Evolutionary conservation across 306 rosid species (phyloP).

Genomic region (Vigna unguiculata): DNA sequence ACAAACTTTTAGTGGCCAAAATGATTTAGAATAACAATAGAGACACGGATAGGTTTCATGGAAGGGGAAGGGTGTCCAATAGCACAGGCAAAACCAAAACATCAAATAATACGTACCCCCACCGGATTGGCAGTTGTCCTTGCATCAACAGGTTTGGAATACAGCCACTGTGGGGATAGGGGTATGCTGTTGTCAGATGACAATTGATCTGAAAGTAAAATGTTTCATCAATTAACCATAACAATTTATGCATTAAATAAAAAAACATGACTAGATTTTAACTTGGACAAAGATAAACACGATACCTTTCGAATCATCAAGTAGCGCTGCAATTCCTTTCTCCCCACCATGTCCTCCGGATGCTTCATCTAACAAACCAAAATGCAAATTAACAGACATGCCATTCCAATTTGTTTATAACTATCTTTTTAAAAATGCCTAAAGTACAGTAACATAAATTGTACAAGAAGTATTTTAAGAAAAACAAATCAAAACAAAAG

Average conservation of each 20-base stretch:
- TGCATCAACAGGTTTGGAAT: constrained; percentile 69
- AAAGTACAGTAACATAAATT: background rate
- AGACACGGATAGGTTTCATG: background rate
- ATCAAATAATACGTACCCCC: constrained; percentile 54
- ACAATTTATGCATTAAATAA: background rate
- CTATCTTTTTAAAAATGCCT: background rate
- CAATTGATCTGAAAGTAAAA: constrained; percentile 61
- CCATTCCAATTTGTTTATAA: constrained; percentile 5
- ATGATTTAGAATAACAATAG: constrained; percentile 21
- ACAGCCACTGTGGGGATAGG: constrained; percentile 81
- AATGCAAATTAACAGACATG: constrained; percentile 35
- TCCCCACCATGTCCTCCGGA: constrained; percentile 56
- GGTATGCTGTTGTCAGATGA: constrained; percentile 69
- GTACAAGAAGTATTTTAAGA: background rate
- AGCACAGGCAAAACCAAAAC: constrained; percentile 24
- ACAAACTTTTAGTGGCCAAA: background rate
- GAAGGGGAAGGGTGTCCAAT: background rate
- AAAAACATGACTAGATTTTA: background rate
- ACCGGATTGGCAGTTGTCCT: constrained; percentile 50
- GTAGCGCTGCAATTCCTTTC: constrained; percentile 53
- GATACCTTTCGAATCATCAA: constrained; percentile 65
- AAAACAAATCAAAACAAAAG: background rate
- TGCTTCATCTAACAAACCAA: constrained; percentile 59
- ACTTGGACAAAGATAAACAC: background rate
- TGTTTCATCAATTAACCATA: constrained; percentile 32